These are phyloP conservation scores for Collybia mongolica DNA, from an alignment of 768 basidiomycete genomes.

Conservation along the genomic window DNA sequence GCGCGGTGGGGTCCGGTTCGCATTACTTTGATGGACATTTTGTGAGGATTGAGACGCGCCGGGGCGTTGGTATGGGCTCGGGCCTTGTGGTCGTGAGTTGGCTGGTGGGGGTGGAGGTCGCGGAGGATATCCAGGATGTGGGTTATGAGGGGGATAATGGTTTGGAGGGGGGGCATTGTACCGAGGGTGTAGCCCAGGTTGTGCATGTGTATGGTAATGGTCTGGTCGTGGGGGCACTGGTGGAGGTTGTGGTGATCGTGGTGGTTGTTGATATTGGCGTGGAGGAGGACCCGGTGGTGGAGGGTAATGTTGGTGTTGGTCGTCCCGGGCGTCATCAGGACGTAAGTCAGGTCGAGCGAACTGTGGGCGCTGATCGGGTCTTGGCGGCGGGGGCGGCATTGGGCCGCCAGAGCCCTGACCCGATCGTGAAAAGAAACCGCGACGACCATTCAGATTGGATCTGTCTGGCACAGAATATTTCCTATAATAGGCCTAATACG, in stretches of 20 bases:
- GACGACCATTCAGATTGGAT: conserved; percentile 27
- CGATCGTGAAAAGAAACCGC: conserved; percentile 49
- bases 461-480: conserved; percentile 59
- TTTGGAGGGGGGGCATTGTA: conserved; percentile 11
- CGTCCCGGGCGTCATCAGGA: conserved; percentile 40
- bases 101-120: conserved; percentile 10
- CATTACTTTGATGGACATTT: conserved; percentile 12
- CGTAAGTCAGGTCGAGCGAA: conserved; percentile 70
- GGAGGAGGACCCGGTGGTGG: conserved; percentile 20
- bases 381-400: conserved; percentile 31
- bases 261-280: conserved; percentile 12
- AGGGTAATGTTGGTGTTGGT: conserved; percentile 17
- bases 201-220: conserved; percentile 15
- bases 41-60: conserved; percentile 19
- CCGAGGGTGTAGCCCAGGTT: conserved; percentile 18
- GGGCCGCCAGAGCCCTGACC: conserved; percentile 24
- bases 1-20: conserved; percentile 30
- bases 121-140: conserved; percentile 1
- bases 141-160: conserved; percentile 6
- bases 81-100: conserved; percentile 16
- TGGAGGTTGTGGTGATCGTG: conserved; percentile 16
- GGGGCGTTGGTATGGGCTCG: conserved; percentile 19
- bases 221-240: conserved; percentile 3
- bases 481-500: conserved; percentile 53
- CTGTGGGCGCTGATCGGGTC: conserved; percentile 25